These are phyloP conservation scores for Puccinia polysora DNA, from an alignment of 1,284 basidiomycete species.

Conservation along the genomic window DNA sequence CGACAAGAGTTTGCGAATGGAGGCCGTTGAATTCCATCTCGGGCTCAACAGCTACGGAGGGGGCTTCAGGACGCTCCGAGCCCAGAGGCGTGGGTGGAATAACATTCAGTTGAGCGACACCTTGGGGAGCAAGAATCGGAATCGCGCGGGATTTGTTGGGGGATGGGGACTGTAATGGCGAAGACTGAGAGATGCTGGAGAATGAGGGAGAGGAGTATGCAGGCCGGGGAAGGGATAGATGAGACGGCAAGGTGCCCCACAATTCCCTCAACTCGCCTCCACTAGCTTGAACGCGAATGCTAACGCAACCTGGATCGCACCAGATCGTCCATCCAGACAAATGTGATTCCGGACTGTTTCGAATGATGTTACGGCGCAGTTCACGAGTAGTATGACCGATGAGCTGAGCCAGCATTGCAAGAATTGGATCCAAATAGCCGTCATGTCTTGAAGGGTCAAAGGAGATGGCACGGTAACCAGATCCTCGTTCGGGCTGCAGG, in stretches of 20 bases:
- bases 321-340: conserved; percentile 29
- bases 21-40: not conserved
- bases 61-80: not conserved
- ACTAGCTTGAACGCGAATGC: conserved; percentile 6
- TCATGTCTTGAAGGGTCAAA: conserved; percentile 29
- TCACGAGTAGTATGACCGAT: conserved; percentile 1
- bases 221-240: conserved; percentile 1
- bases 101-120: not conserved
- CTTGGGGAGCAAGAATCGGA: conserved; percentile 23
- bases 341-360: not conserved
- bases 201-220: not conserved
- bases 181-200: not conserved
- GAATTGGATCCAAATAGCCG: conserved; percentile 32
- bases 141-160: conserved; percentile 35
- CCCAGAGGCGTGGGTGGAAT: conserved; percentile 19
- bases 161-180: not conserved
- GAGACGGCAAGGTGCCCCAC: conserved; percentile 21
- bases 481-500: conserved; percentile 26
- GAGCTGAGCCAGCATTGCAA: not conserved
- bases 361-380: not conserved
- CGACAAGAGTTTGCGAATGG: not conserved
- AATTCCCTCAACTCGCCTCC: conserved; percentile 26
- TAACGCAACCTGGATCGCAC: conserved; percentile 38
- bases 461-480: conserved; percentile 29
- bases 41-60: not conserved